These are phyloP conservation scores for Malassezia cuniculi DNA, from an alignment of 1,284 basidiomycete species.

Conservation along the genomic window DNA sequence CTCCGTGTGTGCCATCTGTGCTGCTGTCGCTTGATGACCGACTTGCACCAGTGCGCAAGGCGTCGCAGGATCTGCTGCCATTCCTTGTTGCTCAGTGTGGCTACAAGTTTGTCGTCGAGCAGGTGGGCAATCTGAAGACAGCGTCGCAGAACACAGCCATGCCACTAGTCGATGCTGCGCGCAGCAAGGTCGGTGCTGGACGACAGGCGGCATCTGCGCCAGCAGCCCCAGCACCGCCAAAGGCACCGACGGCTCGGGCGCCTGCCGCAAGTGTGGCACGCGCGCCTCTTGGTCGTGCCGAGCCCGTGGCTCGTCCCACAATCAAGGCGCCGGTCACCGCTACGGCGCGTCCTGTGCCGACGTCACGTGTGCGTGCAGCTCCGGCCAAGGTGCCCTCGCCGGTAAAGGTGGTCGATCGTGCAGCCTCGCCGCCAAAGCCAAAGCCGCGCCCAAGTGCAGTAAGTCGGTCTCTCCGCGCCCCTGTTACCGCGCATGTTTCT, in stretches of 20 bases:
- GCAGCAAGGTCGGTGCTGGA: slow-evolving; percentile 20
- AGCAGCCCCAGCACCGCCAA: slow-evolving; percentile 19
- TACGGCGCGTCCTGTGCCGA: no score
- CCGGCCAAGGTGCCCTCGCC: background rate
- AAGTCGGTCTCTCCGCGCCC: slow-evolving; percentile 11
- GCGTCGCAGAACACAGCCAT: slow-evolving; percentile 74
- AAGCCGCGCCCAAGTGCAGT: slow-evolving; percentile 12
- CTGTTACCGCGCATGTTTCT: slow-evolving; percentile 7
- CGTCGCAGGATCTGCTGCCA: slow-evolving; percentile 69
- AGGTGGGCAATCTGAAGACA: slow-evolving; percentile 74
- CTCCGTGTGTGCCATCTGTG: slow-evolving; percentile 58
- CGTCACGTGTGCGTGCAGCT: background rate
- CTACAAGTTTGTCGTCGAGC: slow-evolving; percentile 71
- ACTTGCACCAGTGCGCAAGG: slow-evolving; percentile 79
- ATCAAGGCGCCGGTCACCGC: slow-evolving; percentile 11
- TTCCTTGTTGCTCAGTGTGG: slow-evolving; percentile 64
- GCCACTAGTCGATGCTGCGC: slow-evolving; percentile 66
- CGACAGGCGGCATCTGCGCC: slow-evolving; percentile 21
- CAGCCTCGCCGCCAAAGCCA: background rate
- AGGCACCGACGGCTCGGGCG: slow-evolving; percentile 12
- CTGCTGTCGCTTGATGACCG: slow-evolving; percentile 81
- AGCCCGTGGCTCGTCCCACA: background rate
- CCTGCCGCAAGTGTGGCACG: background rate
- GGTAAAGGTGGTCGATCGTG: background rate
- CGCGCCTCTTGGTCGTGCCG: background rate